These are phyloP conservation scores for Dactylellina cionopaga DNA, from an alignment of 2,329 filamentous ascomycete species.

Conservation along the genomic window DNA sequence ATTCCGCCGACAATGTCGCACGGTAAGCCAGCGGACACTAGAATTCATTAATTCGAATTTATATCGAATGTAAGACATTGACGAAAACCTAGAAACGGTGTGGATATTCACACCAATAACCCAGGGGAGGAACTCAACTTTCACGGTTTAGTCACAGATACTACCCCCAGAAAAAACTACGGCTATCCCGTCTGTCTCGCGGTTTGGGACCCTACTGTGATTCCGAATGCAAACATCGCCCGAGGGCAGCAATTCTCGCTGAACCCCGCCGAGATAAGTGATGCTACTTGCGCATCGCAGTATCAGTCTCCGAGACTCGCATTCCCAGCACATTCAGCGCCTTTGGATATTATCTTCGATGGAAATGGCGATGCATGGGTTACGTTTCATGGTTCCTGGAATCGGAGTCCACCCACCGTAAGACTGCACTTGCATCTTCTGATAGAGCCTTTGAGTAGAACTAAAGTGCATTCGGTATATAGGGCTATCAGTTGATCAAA, in stretches of 20 bases:
- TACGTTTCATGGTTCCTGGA: constrained; percentile 78
- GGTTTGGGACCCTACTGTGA: constrained; percentile 69
- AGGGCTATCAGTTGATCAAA: constrained; percentile 40
- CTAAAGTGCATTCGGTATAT: background rate
- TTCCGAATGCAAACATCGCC: constrained; percentile 62
- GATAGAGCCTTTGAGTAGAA: background rate
- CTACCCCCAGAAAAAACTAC: constrained; percentile 67
- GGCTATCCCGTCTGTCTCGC: constrained; percentile 77
- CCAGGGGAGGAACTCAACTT: constrained; percentile 78
- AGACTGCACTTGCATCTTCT: background rate
- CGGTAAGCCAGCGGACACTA: no score
- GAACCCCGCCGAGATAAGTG: constrained; percentile 61
- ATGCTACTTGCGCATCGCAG: constrained; percentile 63
- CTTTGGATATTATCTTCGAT: constrained; percentile 76
- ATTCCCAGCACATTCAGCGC: constrained; percentile 74
- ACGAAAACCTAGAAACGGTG: constrained; percentile 65
- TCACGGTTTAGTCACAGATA: constrained; percentile 66
- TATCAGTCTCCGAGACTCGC: constrained; percentile 67
- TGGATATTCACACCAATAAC: constrained; percentile 74
- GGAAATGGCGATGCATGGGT: constrained; percentile 69
- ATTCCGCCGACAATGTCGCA: constrained; percentile 73
- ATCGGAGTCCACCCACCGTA: constrained; percentile 55
- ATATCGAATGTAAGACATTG: no score
- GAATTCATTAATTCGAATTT: no score
- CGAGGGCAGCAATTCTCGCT: constrained; percentile 67